Evolutionary conservation across 208 protist genomes (phyloP), one percentile per base, ranked within the genome.

Genomic region (Endotrypanum monterogeii): DNA sequence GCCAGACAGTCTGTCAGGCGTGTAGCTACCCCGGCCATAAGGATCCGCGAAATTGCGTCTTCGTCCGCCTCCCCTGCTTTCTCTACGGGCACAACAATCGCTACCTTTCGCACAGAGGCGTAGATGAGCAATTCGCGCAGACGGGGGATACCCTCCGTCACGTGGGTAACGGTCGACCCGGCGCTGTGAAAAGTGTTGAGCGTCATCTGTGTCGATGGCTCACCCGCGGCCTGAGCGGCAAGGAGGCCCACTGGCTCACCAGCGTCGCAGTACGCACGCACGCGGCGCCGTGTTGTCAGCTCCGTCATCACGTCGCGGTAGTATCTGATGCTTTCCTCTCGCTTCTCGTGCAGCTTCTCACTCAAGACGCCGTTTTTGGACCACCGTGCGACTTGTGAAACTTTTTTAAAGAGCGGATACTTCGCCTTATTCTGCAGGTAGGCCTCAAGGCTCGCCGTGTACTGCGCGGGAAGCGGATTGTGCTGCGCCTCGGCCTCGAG

Each of bases 171-270:
- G 71, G 98, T 99, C 39, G 96, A 94, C 76, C 99, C 99, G 32
- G 99, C 99, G 65, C 99, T 98, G 90, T 99, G 99, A 93, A 99
- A 99, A 52, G 99, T 99, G 92, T 99, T 99, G 12, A 99, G 93
- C 41, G 99, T 99, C 99, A 99, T 99, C 86, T 99, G 99, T 69
- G 99, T 99, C 2, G 98, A 99, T 28, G 99, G 99, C 83, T 99
- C 99, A 56, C 99, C 99, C 44, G 99, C 98, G 2, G 97, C 98
- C 89, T 99, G 98, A 12, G 94, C 99, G 14, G 98, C 98, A 8
- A 99, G 75, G 37, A 99, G 85, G 71, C 99, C 99, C 25, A 99
- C 99, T 16, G 96, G 80, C 80, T 99, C 98, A 55, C 98, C 98
- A 0, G 98, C 79, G 25, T 98, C 91, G 76, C 86, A 94, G 79